Evolutionary conservation across 2,329 filamentous ascomycete genomes (phyloP), one percentile per base, ranked within the genome.

Genomic region (Piedraia hortae): DNA sequence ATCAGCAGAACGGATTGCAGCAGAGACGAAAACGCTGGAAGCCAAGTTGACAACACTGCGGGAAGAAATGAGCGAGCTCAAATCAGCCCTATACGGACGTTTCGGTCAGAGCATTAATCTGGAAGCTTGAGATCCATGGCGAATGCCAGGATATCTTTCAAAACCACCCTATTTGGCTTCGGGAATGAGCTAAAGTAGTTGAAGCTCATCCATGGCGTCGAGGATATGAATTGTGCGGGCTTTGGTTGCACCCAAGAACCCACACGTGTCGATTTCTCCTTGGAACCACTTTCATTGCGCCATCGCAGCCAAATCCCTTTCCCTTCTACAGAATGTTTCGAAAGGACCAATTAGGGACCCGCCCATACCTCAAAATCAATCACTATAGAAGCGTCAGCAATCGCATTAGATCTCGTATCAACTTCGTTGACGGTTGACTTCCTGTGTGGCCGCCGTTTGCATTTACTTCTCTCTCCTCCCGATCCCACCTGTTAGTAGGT

Each of bases 51-150:
- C 59, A 24, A 56, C 56, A 3, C 57, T 89, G 23, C 68, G 69
- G 25, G 78, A 88, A 32, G 75, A 91, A 43, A 80, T 93, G 73
- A 62, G 65, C 30, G 58, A 72, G 44, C 56, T 97, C 31, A 97
- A 97, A 55, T 72, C 89, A 27, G 66, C 74, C 29, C 52, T 97
- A 29, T 97, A 97, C 48, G 80, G 78, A 15, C 65, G 88, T 29
- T 97, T 97, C 48, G 85, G 85, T 25, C 66, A 73, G 46, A 89
- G 80, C 45, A 97, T 97, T 55, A 97, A 97, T 48, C 56, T 93
- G 32, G 85, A 97, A 49, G 75, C 72, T 13, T 39, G 26, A 33
- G n/a, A n/a, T n/a, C n/a, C n/a, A n/a, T n/a, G n/a, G n/a, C n/a
- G n/a, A n/a, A n/a, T n/a, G n/a, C n/a, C n/a, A n/a, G n/a, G n/a